Evolutionary conservation across 257 asterid genomes (phyloP).

Genomic region (Thymus mandschuricus): DNA sequence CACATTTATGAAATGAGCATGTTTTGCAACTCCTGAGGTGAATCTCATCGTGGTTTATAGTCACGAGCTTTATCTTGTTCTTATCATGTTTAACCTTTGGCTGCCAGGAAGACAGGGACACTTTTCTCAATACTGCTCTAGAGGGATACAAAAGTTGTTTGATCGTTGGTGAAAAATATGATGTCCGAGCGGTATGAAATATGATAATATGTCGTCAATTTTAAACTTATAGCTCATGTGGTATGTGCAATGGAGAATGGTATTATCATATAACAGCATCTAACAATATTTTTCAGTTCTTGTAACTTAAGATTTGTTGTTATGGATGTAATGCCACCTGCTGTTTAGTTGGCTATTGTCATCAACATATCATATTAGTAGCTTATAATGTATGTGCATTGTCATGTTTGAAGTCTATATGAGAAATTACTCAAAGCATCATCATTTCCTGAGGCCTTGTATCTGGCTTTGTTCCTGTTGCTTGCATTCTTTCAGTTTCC

Average conservation of each 20-base stretch:
- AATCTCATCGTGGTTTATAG: conserved; percentile 28
- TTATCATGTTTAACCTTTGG: conserved; percentile 36
- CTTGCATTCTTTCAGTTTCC: conserved; percentile 12
- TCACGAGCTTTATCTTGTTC: conserved; percentile 1
- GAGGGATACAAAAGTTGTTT: conserved; percentile 88
- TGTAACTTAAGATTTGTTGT: conserved; percentile 17
- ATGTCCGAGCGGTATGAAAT: conserved; percentile 84
- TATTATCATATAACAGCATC: conserved; percentile 2
- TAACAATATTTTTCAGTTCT: conserved; percentile 10
- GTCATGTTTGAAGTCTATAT: too few species aligned
- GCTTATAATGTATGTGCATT: too few species aligned
- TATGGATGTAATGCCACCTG: too few species aligned
- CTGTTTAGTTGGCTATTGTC: too few species aligned
- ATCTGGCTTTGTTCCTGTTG: conserved; percentile 17
- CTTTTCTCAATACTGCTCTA: conserved; percentile 73
- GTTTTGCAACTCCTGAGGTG: conserved; percentile 22
- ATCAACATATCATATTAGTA: too few species aligned
- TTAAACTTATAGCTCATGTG: conserved; percentile 2
- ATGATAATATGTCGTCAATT: conserved; percentile 10
- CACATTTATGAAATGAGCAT: not conserved
- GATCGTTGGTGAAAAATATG: conserved; percentile 92
- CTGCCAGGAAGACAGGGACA: conserved; percentile 90
- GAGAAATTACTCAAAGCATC: not conserved
- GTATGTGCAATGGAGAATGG: not conserved
- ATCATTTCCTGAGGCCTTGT: conserved; percentile 16